Evolutionary conservation across 2,329 filamentous ascomycete genomes (phyloP).

Genomic region (Diaporthe vaccinii): DNA sequence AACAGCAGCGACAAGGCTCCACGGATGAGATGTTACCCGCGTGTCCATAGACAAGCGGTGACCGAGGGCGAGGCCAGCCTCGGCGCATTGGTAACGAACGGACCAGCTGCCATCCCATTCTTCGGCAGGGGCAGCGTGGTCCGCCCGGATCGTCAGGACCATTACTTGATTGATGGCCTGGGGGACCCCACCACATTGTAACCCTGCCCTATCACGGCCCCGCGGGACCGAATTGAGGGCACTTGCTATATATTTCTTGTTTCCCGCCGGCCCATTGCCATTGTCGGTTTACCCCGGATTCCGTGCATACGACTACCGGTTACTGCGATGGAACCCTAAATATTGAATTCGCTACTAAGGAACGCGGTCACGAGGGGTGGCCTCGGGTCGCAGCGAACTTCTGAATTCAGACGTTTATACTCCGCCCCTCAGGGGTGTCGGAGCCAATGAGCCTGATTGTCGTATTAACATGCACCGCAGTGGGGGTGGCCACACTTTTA

Average conservation of each 20-base stretch:
- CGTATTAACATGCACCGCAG: constrained; percentile 19
- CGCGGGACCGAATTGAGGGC: constrained; percentile 28
- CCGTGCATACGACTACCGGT: constrained; percentile 1
- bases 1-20: not conserved
- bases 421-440: constrained; percentile 36
- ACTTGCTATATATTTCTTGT: constrained; percentile 14
- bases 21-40: not conserved
- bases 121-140: constrained; percentile 14
- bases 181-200: constrained; percentile 20
- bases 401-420: constrained; percentile 27
- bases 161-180: constrained; percentile 32
- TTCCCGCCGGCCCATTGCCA: not conserved
- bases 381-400: constrained; percentile 19
- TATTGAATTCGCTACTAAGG: not conserved
- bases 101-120: constrained; percentile 10
- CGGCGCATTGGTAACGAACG: constrained; percentile 4
- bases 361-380: constrained; percentile 26
- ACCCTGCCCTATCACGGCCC: not conserved
- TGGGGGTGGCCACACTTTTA: constrained; percentile 13
- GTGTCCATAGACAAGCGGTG: not conserved
- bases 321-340: constrained; percentile 22
- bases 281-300: constrained; percentile 22
- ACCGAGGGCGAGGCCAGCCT: not conserved
- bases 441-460: constrained; percentile 30
- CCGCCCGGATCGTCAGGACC: constrained; percentile 22